These are phyloP conservation scores for Firmiana major DNA, from an alignment of 345 rosid genomes.

Conservation along the genomic window DNA sequence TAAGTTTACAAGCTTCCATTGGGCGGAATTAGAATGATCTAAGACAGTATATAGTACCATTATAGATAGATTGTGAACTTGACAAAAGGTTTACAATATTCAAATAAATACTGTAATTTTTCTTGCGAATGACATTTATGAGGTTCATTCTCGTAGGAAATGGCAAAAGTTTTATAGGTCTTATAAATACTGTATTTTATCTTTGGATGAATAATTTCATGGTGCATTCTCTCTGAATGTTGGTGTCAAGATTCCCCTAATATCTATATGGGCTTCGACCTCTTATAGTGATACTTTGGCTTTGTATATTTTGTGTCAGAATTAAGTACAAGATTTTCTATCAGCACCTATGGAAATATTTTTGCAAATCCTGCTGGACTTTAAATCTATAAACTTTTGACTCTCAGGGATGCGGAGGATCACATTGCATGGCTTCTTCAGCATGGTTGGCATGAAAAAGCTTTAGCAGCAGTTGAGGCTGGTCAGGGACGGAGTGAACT, in stretches of 20 bases:
- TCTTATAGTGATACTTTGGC: background rate
- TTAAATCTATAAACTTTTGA: background rate
- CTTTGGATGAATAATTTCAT: background rate
- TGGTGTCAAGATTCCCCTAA: background rate
- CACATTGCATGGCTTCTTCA: constrained; percentile 98
- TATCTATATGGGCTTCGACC: background rate
- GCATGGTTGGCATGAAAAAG: constrained; percentile 98
- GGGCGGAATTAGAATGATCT: background rate
- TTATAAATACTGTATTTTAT: background rate
- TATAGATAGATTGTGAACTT: background rate
- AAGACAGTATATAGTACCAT: background rate
- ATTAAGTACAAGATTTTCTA: background rate
- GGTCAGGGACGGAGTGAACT: constrained; percentile 94
- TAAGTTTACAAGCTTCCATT: background rate
- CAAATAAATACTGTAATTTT: background rate
- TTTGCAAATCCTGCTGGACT: background rate
- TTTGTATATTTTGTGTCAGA: background rate
- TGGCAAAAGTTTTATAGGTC: background rate
- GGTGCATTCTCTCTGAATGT: background rate
- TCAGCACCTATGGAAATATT: background rate
- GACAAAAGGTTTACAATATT: background rate
- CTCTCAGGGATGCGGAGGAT: constrained; percentile 91
- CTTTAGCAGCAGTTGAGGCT: constrained; percentile 95
- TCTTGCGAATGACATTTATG: background rate
- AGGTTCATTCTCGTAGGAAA: background rate